These are phyloP conservation scores for Cladorrhinum sp. DNA, from an alignment of 2,329 filamentous ascomycete genomes.

Conservation along the genomic window DNA sequence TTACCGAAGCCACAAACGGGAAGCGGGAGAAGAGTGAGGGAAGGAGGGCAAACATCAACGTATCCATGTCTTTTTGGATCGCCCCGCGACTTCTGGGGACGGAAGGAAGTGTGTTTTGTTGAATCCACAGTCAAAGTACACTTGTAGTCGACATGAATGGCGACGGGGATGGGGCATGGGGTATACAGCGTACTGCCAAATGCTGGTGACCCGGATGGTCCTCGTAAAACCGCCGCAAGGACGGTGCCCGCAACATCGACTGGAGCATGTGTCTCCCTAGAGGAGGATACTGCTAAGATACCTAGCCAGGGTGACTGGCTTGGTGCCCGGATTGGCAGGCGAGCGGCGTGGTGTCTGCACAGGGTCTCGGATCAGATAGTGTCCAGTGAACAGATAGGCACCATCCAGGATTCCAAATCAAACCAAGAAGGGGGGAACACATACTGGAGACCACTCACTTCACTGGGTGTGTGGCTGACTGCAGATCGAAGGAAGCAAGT, in stretches of 20 bases:
- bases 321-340: constrained; percentile 10
- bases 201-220: background rate
- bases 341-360: constrained; percentile 4
- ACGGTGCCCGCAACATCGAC: background rate
- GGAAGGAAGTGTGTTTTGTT: background rate
- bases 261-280: background rate
- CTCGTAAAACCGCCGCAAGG: background rate
- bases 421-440: constrained; percentile 17
- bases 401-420: constrained; percentile 22
- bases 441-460: constrained; percentile 9
- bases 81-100: background rate
- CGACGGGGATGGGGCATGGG: background rate
- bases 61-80: background rate
- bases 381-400: constrained; percentile 2
- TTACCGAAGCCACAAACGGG: constrained; percentile 1
- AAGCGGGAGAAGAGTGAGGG: background rate
- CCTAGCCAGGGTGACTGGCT: background rate
- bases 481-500: constrained; percentile 19
- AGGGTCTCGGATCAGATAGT: constrained; percentile 11
- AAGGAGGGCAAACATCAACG: background rate
- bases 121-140: background rate
- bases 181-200: background rate
- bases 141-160: background rate
- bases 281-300: background rate
- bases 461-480: constrained; percentile 13